Percentiles rank a stretch among this genome's conserved stretches.
phyloP scores from a whole-genome alignment of 805 yeast species.

The Candida boidinii region DNA sequence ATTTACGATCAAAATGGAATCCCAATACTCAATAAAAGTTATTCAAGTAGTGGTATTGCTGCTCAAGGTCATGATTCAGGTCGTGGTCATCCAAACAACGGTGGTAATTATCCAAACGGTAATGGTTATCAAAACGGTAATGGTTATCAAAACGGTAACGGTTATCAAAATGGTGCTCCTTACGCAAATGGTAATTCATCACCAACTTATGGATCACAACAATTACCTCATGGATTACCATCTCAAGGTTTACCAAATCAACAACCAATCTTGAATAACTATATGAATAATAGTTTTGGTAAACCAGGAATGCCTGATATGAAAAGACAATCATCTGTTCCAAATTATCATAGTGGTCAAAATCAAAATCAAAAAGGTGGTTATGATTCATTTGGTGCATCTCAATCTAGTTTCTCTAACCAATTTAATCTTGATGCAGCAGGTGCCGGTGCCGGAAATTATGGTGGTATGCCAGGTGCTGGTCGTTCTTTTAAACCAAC shows the following conservation, averaged over 20 bases:
- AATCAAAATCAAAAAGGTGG: conserved; percentile 1
- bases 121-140: neutral
- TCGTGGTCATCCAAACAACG: too few species aligned
- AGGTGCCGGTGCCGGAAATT: conserved; percentile 9
- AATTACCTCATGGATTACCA: conserved; percentile 25
- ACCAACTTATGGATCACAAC: conserved; percentile 21
- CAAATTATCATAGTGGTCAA: conserved; percentile 12
- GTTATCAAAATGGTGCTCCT: neutral
- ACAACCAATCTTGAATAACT: conserved; percentile 18
- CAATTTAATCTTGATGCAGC: too few species aligned
- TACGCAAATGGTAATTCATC: conserved; percentile 15
- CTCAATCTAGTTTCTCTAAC: too few species aligned
- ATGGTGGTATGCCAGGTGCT: conserved; percentile 6
- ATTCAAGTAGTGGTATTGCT: neutral
- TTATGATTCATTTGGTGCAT: conserved; percentile 7
- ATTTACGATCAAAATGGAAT: conserved; percentile 13
- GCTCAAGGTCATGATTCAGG: too few species aligned
- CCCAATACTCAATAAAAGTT: conserved; percentile 1
- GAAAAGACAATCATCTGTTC: conserved; percentile 21
- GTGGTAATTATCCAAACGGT: neutral
- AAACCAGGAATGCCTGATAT: conserved; percentile 5
- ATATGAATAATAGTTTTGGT: conserved; percentile 4
- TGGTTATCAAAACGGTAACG: neutral
- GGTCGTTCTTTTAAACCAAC: conserved; percentile 29
- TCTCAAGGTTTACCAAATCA: conserved; percentile 24